phyloP scores from a whole-genome alignment of 441 rosid species.

The Syzygium syzygioides region DNA sequence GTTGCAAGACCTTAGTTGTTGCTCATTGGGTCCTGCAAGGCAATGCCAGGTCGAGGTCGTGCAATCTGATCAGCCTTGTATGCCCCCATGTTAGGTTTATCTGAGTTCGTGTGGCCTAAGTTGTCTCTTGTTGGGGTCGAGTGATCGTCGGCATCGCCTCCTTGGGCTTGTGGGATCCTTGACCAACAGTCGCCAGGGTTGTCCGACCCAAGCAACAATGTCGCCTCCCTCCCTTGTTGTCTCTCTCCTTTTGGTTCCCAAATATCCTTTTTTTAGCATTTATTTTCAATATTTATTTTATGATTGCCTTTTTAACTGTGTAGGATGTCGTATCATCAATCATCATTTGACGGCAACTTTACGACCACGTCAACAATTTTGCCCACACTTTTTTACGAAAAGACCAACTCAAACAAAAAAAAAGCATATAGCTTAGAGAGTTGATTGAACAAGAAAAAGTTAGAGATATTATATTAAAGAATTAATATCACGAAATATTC shows the following conservation, averaged over 20 bases:
- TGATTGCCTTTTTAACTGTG: not conserved
- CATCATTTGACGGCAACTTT: not conserved
- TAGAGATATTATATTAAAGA: not conserved
- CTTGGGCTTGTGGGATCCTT: not conserved
- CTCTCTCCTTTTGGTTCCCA: not conserved
- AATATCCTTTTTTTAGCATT: not conserved
- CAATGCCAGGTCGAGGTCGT: not conserved
- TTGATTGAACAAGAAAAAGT: not conserved
- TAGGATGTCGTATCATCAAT: not conserved
- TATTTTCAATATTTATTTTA: not conserved
- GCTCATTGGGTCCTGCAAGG: not conserved
- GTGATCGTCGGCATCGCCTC: not conserved
- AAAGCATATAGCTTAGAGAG: not conserved
- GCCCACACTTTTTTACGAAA: fast-evolving
- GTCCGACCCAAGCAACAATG: not conserved
- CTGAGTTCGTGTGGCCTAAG: not conserved
- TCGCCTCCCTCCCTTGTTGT: not conserved
- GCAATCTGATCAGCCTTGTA: fast-evolving
- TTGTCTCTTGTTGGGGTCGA: not conserved
- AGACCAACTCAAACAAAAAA: not conserved
- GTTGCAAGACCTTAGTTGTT: not conserved
- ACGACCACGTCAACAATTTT: not conserved
- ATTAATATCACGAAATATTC: too few species aligned
- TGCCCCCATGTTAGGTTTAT: not conserved
- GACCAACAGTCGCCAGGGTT: not conserved